Evolutionary conservation across 208 protist species (phyloP), one percentile per base, ranked within the genome.

Genomic region (Leishmania martiniquensis): DNA sequence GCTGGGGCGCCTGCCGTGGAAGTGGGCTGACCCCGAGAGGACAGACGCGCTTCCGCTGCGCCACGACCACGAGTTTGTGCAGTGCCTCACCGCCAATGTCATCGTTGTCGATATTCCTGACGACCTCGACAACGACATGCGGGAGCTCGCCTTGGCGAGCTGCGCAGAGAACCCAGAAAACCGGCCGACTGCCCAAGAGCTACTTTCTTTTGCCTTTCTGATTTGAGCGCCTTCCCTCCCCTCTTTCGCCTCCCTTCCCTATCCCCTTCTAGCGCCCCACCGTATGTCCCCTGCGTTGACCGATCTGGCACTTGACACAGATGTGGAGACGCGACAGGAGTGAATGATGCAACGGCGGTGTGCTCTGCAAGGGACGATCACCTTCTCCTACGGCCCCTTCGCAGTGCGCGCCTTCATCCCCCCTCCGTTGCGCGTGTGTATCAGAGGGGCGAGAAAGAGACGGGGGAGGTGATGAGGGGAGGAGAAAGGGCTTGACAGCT

Each of bases 1-100:
- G 65, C 85, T 91, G 47, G 93, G 91, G 68, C 82, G 86, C 15
- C 76, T 89, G 51, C 93, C 93, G 62, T 97, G 90, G 91, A 72
- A 72, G 78, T 92, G 86, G 88, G 49, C 87, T 42, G 62, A 88
- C 73, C 7, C 72, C 78, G 47, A 84, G 75, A 60, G 86, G 79
- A 70, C 80, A 67, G 79, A 82, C 32, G 51, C 67, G 1, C 70
- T 95, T 37, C 78, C 79, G 32, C 71, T 84, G 39, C 80, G 88
- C 4, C 75, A 89, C 54, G 73, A 85, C 63, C 85, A 87, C 44
- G 89, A 93, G 54, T 91, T 93, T 74, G 87, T 93, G 79, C 89
- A 91, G 76, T 88, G 79, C 69, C 83, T 93, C 57, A 83, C 81
- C 47, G 81, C 82, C 57, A 85, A 85, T 20, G 75, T 83, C 66